Conservation (phyloP, 2,329 filamentous ascomycete species). For the Aureobasidium namibiae region DNA sequence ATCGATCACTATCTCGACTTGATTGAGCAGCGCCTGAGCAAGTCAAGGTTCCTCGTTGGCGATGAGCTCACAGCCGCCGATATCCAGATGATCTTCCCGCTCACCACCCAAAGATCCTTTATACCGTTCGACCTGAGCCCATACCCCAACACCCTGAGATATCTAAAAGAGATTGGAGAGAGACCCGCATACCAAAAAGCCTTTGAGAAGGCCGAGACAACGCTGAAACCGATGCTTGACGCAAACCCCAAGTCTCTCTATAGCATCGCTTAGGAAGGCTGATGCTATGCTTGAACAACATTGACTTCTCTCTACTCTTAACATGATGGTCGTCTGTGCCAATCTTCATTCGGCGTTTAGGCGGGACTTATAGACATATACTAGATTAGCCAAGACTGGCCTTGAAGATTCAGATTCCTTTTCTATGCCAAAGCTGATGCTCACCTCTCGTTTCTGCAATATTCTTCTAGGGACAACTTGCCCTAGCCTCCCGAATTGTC, state of each 20-base stretch:
- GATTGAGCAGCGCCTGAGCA: slow-evolving; percentile 34
- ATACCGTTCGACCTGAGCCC: slow-evolving; percentile 31
- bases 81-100: slow-evolving; percentile 43
- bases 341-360: background rate
- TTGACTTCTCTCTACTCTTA: background rate
- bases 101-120: slow-evolving; percentile 46
- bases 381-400: background rate
- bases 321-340: background rate
- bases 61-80: slow-evolving; percentile 47
- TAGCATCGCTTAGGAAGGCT: background rate
- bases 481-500: too few species aligned
- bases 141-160: slow-evolving; percentile 39
- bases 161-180: slow-evolving; percentile 36
- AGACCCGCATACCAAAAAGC: slow-evolving; percentile 42
- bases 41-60: slow-evolving; percentile 42
- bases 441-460: background rate
- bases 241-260: background rate
- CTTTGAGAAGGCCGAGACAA: slow-evolving; percentile 43
- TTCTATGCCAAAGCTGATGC: background rate
- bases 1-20: slow-evolving; percentile 25
- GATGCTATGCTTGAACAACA: background rate
- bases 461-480: background rate
- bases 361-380: background rate
- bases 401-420: background rate
- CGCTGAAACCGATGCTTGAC: slow-evolving; percentile 30